Base-by-base conservation (phyloP, 2,329 filamentous ascomycete genomes). In the Xylariaceae sp. region DNA sequence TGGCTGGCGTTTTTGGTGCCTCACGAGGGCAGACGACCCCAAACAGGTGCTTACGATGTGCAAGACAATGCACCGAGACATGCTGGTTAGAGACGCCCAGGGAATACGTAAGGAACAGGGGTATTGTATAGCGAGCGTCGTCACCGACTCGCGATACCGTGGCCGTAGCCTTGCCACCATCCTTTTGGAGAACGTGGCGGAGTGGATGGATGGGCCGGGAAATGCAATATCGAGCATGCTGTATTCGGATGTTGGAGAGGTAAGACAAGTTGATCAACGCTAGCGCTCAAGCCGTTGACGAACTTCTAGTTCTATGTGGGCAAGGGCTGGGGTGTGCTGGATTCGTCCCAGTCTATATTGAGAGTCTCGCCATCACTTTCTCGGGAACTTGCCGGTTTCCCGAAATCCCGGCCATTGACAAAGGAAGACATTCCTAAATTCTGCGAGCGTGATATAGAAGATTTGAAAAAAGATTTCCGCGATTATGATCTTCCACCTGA, bases 151-250 rank as follows among this genome's bases (percentile, higher is more conserved):
- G 1, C 20, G 47, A 7, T 61, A 64, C 20, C 52, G 63, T 7
- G 48, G 62, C 2, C 52, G 52, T 29, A 58, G 62, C 2, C 58
- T 65, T 14, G 61, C 60, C 3, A 44, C 57, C 2, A 45, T 59
- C 1, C 10, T 65, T n/a, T n/a, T 65, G 16, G 49, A 47, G 44
- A 41, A 46, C 14, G 56, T 65, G 7, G 57, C 56, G 0, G 56
- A 54, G 45, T 64, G 63, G 61, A 23, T 64, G 23, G 61, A 64
- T 47, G 61, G 63, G 9, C 50, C 50, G 2, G 63, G 63, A 2
- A 16, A 44, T 19, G 60, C 57, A n/a, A 45, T 26, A 9, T 53
- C 63, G 7, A 65, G 60, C 42, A 61, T 63, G 44, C 40, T 65
- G 18, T 65, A 61, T 48, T 63, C 59, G 18, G 57, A 55, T n/a